These are phyloP conservation scores for Blastobotrys americana DNA, from an alignment of 805 yeast species.

Conservation along the genomic window DNA sequence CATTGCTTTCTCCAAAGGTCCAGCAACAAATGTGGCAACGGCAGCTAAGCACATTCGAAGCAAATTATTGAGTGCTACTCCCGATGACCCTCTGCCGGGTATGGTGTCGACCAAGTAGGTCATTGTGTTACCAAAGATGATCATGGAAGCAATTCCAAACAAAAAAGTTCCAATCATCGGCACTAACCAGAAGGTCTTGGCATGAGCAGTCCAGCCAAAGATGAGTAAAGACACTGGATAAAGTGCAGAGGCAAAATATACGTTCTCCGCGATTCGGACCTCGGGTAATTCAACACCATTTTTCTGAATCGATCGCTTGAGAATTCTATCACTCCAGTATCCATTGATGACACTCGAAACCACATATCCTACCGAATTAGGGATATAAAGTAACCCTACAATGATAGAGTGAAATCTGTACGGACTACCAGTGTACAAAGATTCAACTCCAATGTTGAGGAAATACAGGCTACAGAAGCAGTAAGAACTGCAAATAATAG, in stretches of 20 bases:
- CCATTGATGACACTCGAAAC: conserved; percentile 78
- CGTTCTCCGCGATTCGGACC: conserved; percentile 69
- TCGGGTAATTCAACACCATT: conserved; percentile 72
- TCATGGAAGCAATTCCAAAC: conserved; percentile 78
- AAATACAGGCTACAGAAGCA: conserved; percentile 65
- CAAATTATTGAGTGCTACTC: conserved; percentile 75
- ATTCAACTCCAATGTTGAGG: conserved; percentile 66
- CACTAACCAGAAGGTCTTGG: conserved; percentile 61
- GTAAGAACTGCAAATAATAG: conserved; percentile 61
- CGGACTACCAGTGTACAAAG: conserved; percentile 54
- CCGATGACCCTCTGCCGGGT: conserved; percentile 86
- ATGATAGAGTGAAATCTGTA: conserved; percentile 60
- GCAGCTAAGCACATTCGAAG: conserved; percentile 70
- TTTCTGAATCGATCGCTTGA: conserved; percentile 43
- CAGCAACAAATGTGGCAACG: conserved; percentile 64
- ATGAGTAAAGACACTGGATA: conserved; percentile 62
- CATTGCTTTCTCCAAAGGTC: conserved; percentile 59
- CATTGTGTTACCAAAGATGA: conserved; percentile 70
- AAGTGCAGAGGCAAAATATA: conserved; percentile 53
- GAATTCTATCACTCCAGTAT: conserved; percentile 60
- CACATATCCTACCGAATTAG: conserved; percentile 72
- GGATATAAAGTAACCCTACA: conserved; percentile 71
- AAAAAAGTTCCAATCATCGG: conserved; percentile 77
- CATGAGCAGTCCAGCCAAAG: conserved; percentile 76
- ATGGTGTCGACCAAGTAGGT: conserved; percentile 77